Base-by-base conservation (phyloP, 2,329 filamentous ascomycete genomes). In the Neofusicoccum cordaticola region DNA sequence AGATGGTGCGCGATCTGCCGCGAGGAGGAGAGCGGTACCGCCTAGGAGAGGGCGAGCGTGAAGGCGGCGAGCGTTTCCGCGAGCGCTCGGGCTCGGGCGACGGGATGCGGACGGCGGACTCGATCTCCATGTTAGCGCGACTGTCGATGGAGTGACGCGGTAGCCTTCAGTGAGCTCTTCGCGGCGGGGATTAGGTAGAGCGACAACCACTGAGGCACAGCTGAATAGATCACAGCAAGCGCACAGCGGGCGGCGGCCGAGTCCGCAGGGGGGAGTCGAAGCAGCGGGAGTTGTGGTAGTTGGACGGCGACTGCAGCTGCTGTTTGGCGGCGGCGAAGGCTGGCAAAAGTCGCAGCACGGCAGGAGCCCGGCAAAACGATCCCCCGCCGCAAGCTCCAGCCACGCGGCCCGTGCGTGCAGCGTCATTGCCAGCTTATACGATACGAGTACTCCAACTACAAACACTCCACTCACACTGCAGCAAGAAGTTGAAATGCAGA, bases 61-160 rank as follows among this genome's bases (percentile, higher is more conserved):
- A 84, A 7, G 81, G 78, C 64, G 83, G 84, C 58, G 85, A 86
- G 67, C 84, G 84, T 70, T 84, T 81, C 66, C 76, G 79, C 64
- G 81, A 80, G 77, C 68, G 80, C 79, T 76, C 82, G 77, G 68
- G 82, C 77, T 69, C 78, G 72, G 85, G 84, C 42, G 85, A 86
- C 56, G 85, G 85, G 68, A 87, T 80, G 68, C 85, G 84, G 67
- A 87, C 85, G 53, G 85, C 85, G 37, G 83, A 85, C 67, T 84
- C 82, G 64, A 85, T 66, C 35, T 62, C 62, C 48, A 61, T 65
- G 37, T 19, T 53, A 15, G 34, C 15, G 42, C n/a, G 13, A n/a
- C 19, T 34, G 37, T 44, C 22, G 42, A 47, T 37, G 42, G 17
- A 35, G 42, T 15, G 39, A 58, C 39, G 53, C n/a, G 31, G 27